phyloP scores from a whole-genome alignment of 208 protist species.

The Leishmania gerbilli region DNA sequence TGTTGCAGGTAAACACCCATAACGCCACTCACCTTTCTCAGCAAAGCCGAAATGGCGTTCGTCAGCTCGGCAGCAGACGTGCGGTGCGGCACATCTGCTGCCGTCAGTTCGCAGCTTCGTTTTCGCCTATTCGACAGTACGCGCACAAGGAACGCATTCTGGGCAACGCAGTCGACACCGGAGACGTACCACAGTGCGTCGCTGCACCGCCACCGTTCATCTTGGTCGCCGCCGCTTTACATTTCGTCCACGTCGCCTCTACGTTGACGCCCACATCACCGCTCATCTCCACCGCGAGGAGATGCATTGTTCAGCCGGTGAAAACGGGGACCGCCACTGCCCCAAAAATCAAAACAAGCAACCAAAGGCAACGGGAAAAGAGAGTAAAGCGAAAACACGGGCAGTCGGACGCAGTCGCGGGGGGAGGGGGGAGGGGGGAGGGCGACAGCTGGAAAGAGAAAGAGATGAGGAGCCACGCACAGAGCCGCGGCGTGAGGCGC shows the following conservation, averaged over 20 bases:
- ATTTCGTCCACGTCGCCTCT: neutral
- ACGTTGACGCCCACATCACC: neutral
- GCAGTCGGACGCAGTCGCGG: neutral
- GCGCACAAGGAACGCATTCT: constrained; percentile 51
- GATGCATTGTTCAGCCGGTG: neutral
- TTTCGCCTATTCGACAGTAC: constrained; percentile 32
- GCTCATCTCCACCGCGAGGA: neutral
- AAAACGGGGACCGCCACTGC: neutral
- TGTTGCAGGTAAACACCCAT: constrained; percentile 47
- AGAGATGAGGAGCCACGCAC: neutral
- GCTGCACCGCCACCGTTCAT: constrained; percentile 6
- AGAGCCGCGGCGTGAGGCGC: neutral
- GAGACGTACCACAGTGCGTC: constrained; percentile 41
- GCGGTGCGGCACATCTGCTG: constrained; percentile 52
- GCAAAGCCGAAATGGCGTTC: constrained; percentile 6
- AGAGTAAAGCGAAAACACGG: neutral
- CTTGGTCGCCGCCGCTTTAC: neutral
- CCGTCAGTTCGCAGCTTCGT: constrained; percentile 59
- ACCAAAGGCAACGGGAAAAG: neutral
- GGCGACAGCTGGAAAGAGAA: neutral
- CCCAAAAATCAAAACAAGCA: neutral
- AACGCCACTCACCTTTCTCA: constrained; percentile 25
- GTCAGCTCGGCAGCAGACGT: neutral
- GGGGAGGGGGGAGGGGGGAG: neutral
- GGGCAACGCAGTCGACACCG: constrained; percentile 47